Evolutionary conservation across 768 basidiomycete species (phyloP), one percentile per base, ranked within the genome.

Genomic region (Lentinula detonsa): DNA sequence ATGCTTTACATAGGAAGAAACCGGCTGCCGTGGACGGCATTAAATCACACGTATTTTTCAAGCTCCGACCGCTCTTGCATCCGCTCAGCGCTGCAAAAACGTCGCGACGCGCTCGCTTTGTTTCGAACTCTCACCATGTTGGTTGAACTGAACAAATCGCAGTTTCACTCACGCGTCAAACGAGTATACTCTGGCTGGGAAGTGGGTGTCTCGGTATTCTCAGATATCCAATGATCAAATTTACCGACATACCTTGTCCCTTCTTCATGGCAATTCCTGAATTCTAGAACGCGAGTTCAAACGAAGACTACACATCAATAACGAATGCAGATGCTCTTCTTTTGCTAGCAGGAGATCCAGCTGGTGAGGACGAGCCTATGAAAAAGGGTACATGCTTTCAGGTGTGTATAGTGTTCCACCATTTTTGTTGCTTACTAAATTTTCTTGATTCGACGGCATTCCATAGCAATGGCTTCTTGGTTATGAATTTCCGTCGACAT

Each of bases 401-500:
- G 78, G 96, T 93, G 63, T 62, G 84, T 70, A 18, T 42, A 37
- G 35, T 18, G 48, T n/a, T 37, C 11, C 23, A 6, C 5, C 9
- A 0, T 54, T 13, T 21, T 62, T 35, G 35, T 59, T 59, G 8
- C 35, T 33, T 42, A 52, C 60, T 56, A 64, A 61, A 42, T 49
- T 57, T 43, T 61, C 23, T 51, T 23, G 48, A 51, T 53, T 63
- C 64, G 65, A 68, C 46, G 34, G 57, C 43, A 18, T 67, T 63
- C 64, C 59, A 61, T 65, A 97, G 96, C 95, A 95, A 70, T 97
- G 95, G 92, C 80, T 99, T 16, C 82, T 98, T 42, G 96, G 95
- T 13, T 98, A 95, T 73, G 96, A 99, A 73, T 98, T 98, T 69
- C 97, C 96, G 2, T 93, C 94, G 0, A 98, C 96, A 0, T 78